A percentile compares a stretch with the other conserved stretches of the same genome.
Evolutionary conservation across 495 filamentous ascomycete genomes (phyloP).

Genomic region (Penicillium mononematosum): DNA sequence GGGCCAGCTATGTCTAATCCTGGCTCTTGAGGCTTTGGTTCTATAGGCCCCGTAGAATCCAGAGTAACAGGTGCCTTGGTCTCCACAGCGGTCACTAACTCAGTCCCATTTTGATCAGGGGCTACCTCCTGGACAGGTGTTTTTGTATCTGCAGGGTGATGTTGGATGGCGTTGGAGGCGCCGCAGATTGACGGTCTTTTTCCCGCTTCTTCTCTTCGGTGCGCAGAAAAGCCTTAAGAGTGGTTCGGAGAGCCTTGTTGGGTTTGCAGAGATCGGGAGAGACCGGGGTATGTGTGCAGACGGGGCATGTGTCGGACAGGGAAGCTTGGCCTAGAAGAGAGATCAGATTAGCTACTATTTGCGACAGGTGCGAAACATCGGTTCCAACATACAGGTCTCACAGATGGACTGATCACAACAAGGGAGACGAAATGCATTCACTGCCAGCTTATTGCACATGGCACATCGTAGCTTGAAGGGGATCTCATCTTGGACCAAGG

Average conservation of each 20-base stretch:
- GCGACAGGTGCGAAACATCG: not conserved
- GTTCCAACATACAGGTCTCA: constrained; percentile 68
- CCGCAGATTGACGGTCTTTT: constrained; percentile 50
- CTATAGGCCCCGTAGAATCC: not conserved
- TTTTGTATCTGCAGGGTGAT: constrained; percentile 25
- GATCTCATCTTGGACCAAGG: constrained; percentile 78
- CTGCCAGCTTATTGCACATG: constrained; percentile 84
- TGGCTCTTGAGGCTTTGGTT: not conserved
- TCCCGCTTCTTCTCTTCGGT: constrained; percentile 84
- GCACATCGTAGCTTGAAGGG: constrained; percentile 94
- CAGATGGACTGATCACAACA: constrained; percentile 97
- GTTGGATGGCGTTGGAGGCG: constrained; percentile 28
- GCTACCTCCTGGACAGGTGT: constrained; percentile 19
- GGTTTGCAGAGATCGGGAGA: constrained; percentile 82
- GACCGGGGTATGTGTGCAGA: constrained; percentile 88
- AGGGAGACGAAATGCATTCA: constrained; percentile 85
- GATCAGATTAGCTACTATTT: not conserved
- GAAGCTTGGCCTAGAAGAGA: constrained; percentile 65
- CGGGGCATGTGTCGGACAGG: constrained; percentile 78
- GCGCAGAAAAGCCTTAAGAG: constrained; percentile 82
- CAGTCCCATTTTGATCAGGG: not conserved
- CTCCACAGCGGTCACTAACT: constrained; percentile 3
- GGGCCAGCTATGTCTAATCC: constrained; percentile 2
- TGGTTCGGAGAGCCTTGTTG: constrained; percentile 83
- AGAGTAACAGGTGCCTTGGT: constrained; percentile 8